Evolutionary conservation across 495 filamentous ascomycete species (phyloP), one percentile per base, ranked within the genome.

Genomic region (Daldinia caldariorum): DNA sequence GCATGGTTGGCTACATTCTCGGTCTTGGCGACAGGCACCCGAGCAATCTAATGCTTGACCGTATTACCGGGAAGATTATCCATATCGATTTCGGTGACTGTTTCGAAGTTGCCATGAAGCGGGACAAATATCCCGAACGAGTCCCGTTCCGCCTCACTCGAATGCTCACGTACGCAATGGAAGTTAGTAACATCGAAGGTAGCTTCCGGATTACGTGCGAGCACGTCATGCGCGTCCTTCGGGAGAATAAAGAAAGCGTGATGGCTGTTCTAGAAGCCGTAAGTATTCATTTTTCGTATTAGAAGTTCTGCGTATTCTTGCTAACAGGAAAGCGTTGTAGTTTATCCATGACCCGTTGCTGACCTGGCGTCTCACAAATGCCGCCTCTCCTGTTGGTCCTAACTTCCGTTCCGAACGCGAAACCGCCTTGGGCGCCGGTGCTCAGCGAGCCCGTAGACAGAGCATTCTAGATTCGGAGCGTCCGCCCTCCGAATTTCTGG

Each of bases 61-160:
- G 92, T 22, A 89, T 95, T 67, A 99, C 94, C 5, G 95, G 95
- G 72, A 96, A 93, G 78, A 93, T 99, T 61, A 89, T 99, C 63
- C 95, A 99, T 78, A 97, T 98, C 70, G 95, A 99, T 82, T 99
- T 98, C 70, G 95, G 95, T 71, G 95, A 99, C 81, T 99, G 95
- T 75, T 99, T 99, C 82, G 95, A 99, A 79, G 94, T 99, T 64
- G 95, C 95, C 47, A 99, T 97, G 94, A 96, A 98, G 81, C 92
- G 95, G 59, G 95, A 99, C 79, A 99, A 99, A 78, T 99, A 98
- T 74, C 95, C 95, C 0, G 95, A 99, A 78, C 87, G 95, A 56
- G 95, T 98, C 63, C 95, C 95, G 2, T 99, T 99, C 92, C 89
- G 95, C 38, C 85, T 99, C 16, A 99, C 95, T 12, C 87, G 95